A percentile compares a stretch with the other conserved stretches of the same genome.
Evolutionary conservation across 345 rosid genomes (phyloP).

Genomic region (Geranium brycei): DNA sequence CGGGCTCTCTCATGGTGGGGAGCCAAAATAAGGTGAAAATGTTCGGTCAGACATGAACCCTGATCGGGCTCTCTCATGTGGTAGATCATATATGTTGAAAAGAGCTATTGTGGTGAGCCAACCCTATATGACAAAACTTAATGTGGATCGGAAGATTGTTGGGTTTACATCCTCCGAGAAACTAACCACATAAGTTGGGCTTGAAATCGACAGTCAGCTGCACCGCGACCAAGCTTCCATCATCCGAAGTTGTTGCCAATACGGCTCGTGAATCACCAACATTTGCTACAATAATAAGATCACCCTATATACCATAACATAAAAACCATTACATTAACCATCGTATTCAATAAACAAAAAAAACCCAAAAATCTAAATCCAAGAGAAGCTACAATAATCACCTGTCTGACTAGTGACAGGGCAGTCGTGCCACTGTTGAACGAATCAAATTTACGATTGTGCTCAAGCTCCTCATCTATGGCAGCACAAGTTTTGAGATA

Average conservation of each 20-base stretch:
- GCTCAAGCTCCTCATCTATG: slow-evolving; percentile 63
- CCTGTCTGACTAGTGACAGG: slow-evolving; percentile 76
- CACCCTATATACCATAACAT: slow-evolving; percentile 36
- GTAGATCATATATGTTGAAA: too few relatives aligned
- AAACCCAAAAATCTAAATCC: too few relatives aligned
- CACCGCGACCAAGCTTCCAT: slow-evolving; percentile 53
- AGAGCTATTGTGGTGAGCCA: too few relatives aligned
- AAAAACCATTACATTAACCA: background rate
- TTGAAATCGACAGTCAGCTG: slow-evolving; percentile 87
- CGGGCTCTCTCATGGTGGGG: too few relatives aligned
- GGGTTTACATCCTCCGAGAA: background rate
- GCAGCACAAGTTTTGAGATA: slow-evolving; percentile 66
- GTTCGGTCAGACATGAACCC: too few relatives aligned
- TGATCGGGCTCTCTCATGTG: too few relatives aligned
- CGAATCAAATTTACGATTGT: slow-evolving; percentile 50
- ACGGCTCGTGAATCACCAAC: slow-evolving; percentile 95
- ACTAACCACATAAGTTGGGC: slow-evolving; percentile 78
- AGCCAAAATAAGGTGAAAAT: too few relatives aligned
- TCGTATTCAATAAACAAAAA: background rate
- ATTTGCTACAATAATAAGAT: slow-evolving; percentile 51
- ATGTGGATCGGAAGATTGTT: too few relatives aligned
- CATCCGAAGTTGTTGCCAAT: slow-evolving; percentile 60
- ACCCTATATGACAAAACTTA: too few relatives aligned
- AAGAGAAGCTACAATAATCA: slow-evolving; percentile 4
- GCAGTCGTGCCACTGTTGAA: slow-evolving; percentile 83